These are phyloP conservation scores for Inga leiocalycina DNA, from an alignment of 306 rosid species.

Conservation along the genomic window DNA sequence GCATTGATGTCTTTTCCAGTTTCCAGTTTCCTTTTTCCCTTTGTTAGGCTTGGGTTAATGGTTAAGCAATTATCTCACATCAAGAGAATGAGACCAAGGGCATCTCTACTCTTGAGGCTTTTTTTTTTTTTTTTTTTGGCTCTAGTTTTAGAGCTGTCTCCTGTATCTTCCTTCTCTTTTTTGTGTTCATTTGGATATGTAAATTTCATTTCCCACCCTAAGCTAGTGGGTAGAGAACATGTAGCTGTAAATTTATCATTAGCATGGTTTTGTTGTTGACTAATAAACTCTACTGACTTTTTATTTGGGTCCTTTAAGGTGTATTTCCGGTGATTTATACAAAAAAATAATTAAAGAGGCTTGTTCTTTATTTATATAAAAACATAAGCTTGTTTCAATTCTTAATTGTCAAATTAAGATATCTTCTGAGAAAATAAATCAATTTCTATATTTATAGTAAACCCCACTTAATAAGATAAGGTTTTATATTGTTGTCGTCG, in stretches of 20 bases:
- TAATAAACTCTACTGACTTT: not conserved
- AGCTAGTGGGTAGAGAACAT: not conserved
- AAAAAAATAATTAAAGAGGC: too few species aligned
- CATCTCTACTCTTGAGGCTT: conserved; percentile 49
- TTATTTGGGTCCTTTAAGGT: too few species aligned
- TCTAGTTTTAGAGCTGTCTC: conserved; percentile 55
- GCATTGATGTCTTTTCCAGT: not conserved
- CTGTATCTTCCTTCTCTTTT: conserved; percentile 36
- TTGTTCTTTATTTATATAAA: too few species aligned
- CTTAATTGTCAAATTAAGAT: too few species aligned
- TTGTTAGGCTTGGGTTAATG: conserved; percentile 3
- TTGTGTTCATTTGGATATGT: not conserved
- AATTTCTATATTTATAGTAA: too few species aligned
- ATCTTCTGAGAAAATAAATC: too few species aligned
- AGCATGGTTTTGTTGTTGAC: not conserved
- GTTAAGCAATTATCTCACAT: conserved; percentile 28
- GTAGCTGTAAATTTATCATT: not conserved
- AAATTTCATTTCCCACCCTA: not conserved
- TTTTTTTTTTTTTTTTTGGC: conserved; percentile 58
- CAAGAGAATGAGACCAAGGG: conserved; percentile 48
- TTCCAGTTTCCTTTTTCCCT: not conserved
- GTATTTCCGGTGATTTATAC: too few species aligned
- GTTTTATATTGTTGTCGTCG: too few species aligned
- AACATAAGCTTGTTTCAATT: too few species aligned
- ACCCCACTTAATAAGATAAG: fast-evolving